Percentiles rank a stretch among this genome's conserved stretches.
These are phyloP conservation scores for Colletotrichum sp. DNA, from an alignment of 2,329 filamentous ascomycete genomes.

Conservation along the genomic window DNA sequence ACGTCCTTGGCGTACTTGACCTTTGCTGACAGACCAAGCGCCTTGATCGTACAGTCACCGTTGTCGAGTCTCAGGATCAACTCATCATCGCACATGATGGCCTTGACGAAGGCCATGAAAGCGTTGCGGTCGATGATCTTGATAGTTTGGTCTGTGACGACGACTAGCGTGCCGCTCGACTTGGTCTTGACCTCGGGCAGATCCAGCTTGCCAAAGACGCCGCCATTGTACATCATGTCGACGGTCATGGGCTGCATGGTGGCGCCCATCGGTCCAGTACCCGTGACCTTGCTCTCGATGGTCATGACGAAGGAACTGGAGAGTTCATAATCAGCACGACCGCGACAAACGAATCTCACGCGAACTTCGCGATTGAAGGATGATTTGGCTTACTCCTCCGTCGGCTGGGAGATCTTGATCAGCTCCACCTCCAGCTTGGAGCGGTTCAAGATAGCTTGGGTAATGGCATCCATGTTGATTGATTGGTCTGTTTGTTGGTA, in stretches of 20 bases:
- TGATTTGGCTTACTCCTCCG: conserved; percentile 30
- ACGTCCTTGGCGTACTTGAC: conserved; percentile 33
- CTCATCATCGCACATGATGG: conserved; percentile 31
- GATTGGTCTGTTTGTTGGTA: neutral
- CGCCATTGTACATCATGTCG: conserved; percentile 33
- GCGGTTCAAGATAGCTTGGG: conserved; percentile 31
- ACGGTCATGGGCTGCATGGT: conserved; percentile 32
- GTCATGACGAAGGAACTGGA: conserved; percentile 33
- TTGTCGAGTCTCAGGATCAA: conserved; percentile 33
- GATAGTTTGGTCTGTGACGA: conserved; percentile 30
- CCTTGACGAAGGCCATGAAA: conserved; percentile 35
- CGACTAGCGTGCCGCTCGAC: conserved; percentile 30
- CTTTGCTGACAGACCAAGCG: conserved; percentile 27
- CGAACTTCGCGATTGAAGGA: neutral
- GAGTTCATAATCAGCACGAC: neutral
- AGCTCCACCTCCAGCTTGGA: conserved; percentile 31
- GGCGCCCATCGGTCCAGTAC: conserved; percentile 33
- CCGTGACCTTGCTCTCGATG: conserved; percentile 33
- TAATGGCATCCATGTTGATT: conserved; percentile 28
- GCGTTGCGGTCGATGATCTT: conserved; percentile 30
- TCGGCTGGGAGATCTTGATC: conserved; percentile 34
- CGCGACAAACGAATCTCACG: neutral
- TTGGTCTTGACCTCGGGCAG: conserved; percentile 33
- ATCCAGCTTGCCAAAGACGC: conserved; percentile 31
- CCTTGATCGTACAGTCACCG: conserved; percentile 28